Evolutionary conservation across 108 stramenopile species (phyloP), one percentile per base, ranked within the genome.

Genomic region (Heterococcus sp.): DNA sequence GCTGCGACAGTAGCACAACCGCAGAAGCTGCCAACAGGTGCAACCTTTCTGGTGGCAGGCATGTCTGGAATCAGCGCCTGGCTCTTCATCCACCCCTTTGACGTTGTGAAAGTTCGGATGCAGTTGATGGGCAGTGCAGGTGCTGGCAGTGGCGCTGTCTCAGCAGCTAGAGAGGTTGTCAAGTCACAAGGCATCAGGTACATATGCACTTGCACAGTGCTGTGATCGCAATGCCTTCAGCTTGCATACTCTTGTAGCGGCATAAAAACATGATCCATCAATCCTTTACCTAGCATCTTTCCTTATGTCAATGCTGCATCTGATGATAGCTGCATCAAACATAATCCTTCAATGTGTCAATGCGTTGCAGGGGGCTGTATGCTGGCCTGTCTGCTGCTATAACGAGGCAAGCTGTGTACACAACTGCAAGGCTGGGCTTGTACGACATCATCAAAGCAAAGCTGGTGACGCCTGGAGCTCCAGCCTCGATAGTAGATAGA

Each of bases 81-180:
- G 83, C 58, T 84, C 38, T 76, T 84, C 68, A 75, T 84, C 35
- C 83, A 84, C 38, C 83, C 83, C 1, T 64, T 71, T 38, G 83
- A 84, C 32, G 68, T 84, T n/a, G n/a, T 84, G 33, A 84, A 84
- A 75, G 83, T 84, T 2, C 83, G 83, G 5, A 76, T 84, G 75
- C 74, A 75, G 37, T 64, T 83, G 28, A 69, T 68, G 38, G 82
- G 65, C 21, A 73, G 75, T 32, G n/a, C n/a, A 69, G 68, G 68
- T 69, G 35, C 1, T 32, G 1, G 1, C 0, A 1, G 0, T 32
- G 27, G 27, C 35, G 1, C 11, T 63, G 21, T 21, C 21, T 26
- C 21, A 21, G 26, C 21, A 26, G 58, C 58, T 26, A 63, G 21
- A 26, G 58, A 63, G 21, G 58, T 63, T 63, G 58, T 26, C 58